phyloP scores from a whole-genome alignment of 2,329 filamentous ascomycete genomes.

The Neofusicoccum sp. region DNA sequence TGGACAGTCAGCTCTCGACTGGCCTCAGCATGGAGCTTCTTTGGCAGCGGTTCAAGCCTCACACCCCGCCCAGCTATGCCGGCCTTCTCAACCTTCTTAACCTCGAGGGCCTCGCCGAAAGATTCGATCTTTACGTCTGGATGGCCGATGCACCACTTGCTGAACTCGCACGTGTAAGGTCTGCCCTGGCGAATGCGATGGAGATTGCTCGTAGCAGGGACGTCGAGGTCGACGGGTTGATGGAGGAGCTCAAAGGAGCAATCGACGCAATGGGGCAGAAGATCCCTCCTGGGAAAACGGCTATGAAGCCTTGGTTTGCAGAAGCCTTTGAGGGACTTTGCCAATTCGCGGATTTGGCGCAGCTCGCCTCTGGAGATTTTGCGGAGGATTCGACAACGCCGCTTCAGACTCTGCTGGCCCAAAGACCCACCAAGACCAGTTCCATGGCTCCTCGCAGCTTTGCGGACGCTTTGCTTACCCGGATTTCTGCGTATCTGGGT shows the following conservation, averaged over 20 bases:
- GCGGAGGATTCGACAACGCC: neutral
- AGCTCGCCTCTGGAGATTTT: conserved; percentile 3
- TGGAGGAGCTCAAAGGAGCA: conserved; percentile 31
- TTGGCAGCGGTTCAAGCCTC: conserved; percentile 73
- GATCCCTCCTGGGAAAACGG: conserved; percentile 32
- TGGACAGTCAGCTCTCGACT: conserved; percentile 71
- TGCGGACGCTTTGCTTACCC: neutral
- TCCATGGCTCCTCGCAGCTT: neutral
- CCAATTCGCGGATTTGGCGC: conserved; percentile 36
- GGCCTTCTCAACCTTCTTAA: conserved; percentile 43
- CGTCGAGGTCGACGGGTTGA: conserved; percentile 34
- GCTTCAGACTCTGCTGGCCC: conserved; percentile 35
- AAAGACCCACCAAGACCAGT: conserved; percentile 36
- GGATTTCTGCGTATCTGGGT: conserved; percentile 8
- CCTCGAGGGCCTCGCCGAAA: conserved; percentile 49
- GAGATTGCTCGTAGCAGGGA: conserved; percentile 34
- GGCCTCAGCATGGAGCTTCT: conserved; percentile 79
- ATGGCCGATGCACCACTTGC: conserved; percentile 33
- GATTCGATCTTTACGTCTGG: conserved; percentile 48
- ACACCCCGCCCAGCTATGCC: conserved; percentile 45
- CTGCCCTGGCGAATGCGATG: conserved; percentile 37
- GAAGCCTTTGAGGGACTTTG: conserved; percentile 42
- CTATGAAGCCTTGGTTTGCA: conserved; percentile 38
- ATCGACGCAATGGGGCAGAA: conserved; percentile 35
- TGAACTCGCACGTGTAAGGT: conserved; percentile 40